Evolutionary conservation across 208 protist species (phyloP).

Genomic region (Wallacemonas sp.): DNA sequence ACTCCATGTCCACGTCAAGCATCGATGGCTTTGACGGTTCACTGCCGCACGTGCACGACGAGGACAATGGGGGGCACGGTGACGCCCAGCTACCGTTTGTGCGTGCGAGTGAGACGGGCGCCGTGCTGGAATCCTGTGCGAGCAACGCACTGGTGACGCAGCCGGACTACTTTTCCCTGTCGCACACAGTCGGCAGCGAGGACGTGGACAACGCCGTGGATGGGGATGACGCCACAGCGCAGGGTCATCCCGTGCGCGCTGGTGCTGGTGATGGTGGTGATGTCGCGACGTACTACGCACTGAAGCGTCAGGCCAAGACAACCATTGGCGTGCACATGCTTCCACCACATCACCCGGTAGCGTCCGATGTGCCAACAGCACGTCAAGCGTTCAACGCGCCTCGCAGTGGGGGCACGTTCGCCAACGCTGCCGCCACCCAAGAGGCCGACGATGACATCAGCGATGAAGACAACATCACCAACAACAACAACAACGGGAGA

Average conservation of each 20-base stretch:
- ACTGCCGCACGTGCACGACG: too few relatives aligned
- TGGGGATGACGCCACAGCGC: too few relatives aligned
- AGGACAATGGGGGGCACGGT: too few relatives aligned
- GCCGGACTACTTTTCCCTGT: constrained; percentile 10
- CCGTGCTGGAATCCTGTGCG: background rate
- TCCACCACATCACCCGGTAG: too few relatives aligned
- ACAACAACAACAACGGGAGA: background rate
- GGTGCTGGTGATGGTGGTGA: too few relatives aligned
- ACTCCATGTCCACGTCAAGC: background rate
- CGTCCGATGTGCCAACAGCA: too few relatives aligned
- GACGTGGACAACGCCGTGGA: background rate
- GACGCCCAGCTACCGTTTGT: constrained; percentile 6
- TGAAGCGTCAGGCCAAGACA: background rate
- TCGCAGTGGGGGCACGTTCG: too few relatives aligned
- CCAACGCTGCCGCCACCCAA: background rate
- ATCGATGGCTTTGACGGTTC: too few relatives aligned
- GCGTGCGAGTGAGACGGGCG: background rate
- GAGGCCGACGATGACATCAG: background rate
- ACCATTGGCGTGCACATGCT: too few relatives aligned
- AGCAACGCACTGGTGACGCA: constrained; percentile 13
- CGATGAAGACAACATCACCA: background rate
- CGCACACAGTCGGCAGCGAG: background rate
- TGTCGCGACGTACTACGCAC: background rate
- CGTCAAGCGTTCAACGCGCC: too few relatives aligned
- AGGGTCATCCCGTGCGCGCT: too few relatives aligned